Evolutionary conservation across 306 rosid species (phyloP), one percentile per base, ranked within the genome.

Genomic region (Luffa aegyptiaca): DNA sequence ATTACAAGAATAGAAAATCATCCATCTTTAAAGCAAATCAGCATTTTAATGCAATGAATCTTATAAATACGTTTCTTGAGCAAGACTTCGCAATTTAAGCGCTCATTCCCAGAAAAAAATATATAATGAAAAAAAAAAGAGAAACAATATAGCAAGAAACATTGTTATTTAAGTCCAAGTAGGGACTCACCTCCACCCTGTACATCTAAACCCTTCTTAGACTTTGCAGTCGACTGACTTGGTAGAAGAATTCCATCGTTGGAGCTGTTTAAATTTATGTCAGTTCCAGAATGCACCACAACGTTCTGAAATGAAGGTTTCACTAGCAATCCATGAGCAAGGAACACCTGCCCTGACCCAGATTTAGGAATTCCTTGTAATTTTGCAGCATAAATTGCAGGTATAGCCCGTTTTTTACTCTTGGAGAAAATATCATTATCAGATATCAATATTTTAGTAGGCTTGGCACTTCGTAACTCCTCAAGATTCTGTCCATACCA

Each of bases 221-320:
- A 89, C 81, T 91, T 92, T 48, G 69, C 73, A 39, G 80, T 81
- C 79, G 93, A 87, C 76, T 85, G 90, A 70, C 83, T 85, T 49
- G 97, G 97, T 55, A 95, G 89, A 88, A 95, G 97, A 84, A 93
- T 68, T 71, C 99, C 99, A 69, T 93, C 97, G 17, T 53, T 72
- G 36, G 92, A 90, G 85, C 88, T 82, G 80, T 80, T 90, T 88
- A 95, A 84, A 84, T 83, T 85, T 55, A 93, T 44, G 51, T 93
- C 97, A 26, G 90, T 83, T 68, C 97, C 97, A 20, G 88, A 85
- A 69, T 91, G 90, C 86, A 91, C 90, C 75, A 87, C 37, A 80
- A 91, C 63, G 82, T 89, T 93, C 83, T 85, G 90, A 87, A 95
- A 95, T 6, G 90, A 88, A 71, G 99, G 99, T 75, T 93, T 95